These are phyloP conservation scores for Monosporascus sp. DNA, from an alignment of 2,329 filamentous ascomycete species.

Conservation along the genomic window DNA sequence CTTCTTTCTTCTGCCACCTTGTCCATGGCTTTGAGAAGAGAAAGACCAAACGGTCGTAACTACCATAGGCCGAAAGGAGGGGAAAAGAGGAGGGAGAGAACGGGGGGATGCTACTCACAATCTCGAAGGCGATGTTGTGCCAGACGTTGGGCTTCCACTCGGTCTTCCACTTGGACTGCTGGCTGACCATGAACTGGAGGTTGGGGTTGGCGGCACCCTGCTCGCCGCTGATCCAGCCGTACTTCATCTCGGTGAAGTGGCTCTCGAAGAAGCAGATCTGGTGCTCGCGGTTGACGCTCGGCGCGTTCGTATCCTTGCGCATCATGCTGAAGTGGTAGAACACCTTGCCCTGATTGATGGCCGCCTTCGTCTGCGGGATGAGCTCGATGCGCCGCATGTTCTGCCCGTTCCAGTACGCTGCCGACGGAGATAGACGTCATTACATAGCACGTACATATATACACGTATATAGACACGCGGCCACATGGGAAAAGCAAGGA, in stretches of 20 bases:
- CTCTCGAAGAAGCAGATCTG: constrained; percentile 60
- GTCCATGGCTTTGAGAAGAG: not conserved
- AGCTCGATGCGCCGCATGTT: constrained; percentile 69
- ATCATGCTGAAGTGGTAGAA: constrained; percentile 70
- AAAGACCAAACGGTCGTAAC: not conserved
- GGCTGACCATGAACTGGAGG: constrained; percentile 61
- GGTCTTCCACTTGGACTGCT: constrained; percentile 58
- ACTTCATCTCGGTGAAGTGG: constrained; percentile 74
- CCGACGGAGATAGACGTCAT: constrained; percentile 17
- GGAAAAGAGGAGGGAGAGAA: not conserved
- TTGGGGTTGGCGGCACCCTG: constrained; percentile 40
- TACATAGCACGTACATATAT: too few relatives aligned
- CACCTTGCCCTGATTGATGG: constrained; percentile 59
- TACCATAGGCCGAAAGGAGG: not conserved
- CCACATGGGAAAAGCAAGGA: too few relatives aligned
- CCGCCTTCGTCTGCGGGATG: constrained; percentile 64
- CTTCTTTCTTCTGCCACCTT: not conserved
- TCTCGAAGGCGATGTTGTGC: constrained; percentile 72
- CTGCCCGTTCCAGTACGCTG: constrained; percentile 67
- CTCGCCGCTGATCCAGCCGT: constrained; percentile 53
- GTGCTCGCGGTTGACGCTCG: constrained; percentile 59
- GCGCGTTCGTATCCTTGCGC: constrained; percentile 53
- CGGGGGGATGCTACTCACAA: constrained; percentile 28
- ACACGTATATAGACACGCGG: too few relatives aligned
- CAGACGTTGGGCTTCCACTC: constrained; percentile 58